phyloP scores from a whole-genome alignment of 2,329 filamentous ascomycete genomes.

The Chalaropsis thielavioides region DNA sequence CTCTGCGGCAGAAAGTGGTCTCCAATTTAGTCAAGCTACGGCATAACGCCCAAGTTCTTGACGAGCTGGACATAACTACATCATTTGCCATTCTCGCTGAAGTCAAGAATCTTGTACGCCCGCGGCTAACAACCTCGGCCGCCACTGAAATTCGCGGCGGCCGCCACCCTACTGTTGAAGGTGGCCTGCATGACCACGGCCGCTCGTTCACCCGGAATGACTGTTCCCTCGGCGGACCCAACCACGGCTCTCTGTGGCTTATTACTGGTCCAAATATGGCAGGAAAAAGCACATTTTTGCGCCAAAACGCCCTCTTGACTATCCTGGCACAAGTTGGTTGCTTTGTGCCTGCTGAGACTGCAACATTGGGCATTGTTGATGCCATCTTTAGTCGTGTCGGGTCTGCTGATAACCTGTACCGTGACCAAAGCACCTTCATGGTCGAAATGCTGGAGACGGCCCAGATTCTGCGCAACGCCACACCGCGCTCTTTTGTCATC shows the following conservation, averaged over 20 bases:
- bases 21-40: slow-evolving; percentile 71
- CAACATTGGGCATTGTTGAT: slow-evolving; percentile 82
- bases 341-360: slow-evolving; percentile 80
- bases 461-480: slow-evolving; percentile 73
- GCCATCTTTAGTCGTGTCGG: slow-evolving; percentile 89
- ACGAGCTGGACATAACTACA: slow-evolving; percentile 81
- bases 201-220: slow-evolving; percentile 75
- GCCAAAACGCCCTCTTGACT: slow-evolving; percentile 88
- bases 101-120: slow-evolving; percentile 60
- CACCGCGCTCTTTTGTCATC: slow-evolving; percentile 73
- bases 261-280: slow-evolving; percentile 93
- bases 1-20: slow-evolving; percentile 62
- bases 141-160: slow-evolving; percentile 67
- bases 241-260: slow-evolving; percentile 47
- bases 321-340: slow-evolving; percentile 86
- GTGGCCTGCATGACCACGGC: slow-evolving; percentile 63
- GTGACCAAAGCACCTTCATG: slow-evolving; percentile 96
- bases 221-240: slow-evolving; percentile 55
- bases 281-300: slow-evolving; percentile 88
- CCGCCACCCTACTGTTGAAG: slow-evolving; percentile 82
- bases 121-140: slow-evolving; percentile 46
- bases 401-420: slow-evolving; percentile 87
- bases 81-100: slow-evolving; percentile 68
- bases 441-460: slow-evolving; percentile 98
- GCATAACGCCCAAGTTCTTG: slow-evolving; percentile 77